Base-by-base conservation (phyloP, 31 red algal genomes). In the Asparagopsis taxiformis region DNA sequence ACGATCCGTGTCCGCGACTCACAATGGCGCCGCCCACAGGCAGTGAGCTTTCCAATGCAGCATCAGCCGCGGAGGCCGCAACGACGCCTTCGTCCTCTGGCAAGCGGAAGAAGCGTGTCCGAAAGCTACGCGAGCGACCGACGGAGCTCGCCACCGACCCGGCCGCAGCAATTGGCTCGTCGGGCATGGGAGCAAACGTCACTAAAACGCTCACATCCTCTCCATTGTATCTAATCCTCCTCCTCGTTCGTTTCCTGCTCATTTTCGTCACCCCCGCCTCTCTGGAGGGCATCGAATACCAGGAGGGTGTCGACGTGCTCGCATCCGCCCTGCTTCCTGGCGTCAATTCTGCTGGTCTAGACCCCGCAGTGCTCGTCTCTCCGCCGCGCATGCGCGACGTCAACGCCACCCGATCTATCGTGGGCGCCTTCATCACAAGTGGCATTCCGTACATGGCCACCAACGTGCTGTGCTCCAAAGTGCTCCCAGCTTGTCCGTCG, bases 391-490 rank as follows among this genome's bases (percentile, higher is more conserved):
- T 91, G 87, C 16, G 39, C 28, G 75, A 64, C 32, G 43, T 29
- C n/a, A 87, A 87, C 36, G 46, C 39, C 25, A 87, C 82, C 2
- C 76, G 87, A 0, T 76, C 69, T 16, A 91, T 91, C 51, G 87
- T 91, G 26, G 87, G 87, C 48, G 87, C 87, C 1, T 73, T 82
- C 62, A 59, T 91, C 53, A 67, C 87, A 4, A 63, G 57, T 15
- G 87, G 87, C 21, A 76, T 91, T 68, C 87, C 87, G 10, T 91
- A 82, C 71, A 75, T 82, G 68, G 87, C 55, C 33, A 62, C 74
- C 50, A 81, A 82, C 52, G 25, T 87, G 17, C 39, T 48, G 9
- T 87, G 82, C 62, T 70, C 39, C 1, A 49, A 48, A 5, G 8
- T 72, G 0, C 41, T 79, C 31, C 30, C 26, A 0, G 31, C 46